Evolutionary conservation across 306 rosid species (phyloP), one percentile per base, ranked within the genome.

Genomic region (Gillenia trifoliata): DNA sequence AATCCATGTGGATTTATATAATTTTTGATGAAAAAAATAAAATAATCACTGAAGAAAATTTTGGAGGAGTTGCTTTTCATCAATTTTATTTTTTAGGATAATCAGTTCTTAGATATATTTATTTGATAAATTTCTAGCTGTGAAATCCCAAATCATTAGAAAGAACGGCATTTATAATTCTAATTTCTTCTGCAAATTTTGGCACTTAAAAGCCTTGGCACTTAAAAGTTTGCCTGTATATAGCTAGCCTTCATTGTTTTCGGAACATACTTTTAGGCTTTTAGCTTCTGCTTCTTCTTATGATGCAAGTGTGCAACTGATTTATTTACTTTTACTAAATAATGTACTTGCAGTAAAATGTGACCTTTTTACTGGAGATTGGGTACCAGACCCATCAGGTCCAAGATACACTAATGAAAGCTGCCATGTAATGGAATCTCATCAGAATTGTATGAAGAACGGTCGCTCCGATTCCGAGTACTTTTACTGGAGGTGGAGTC

Each of bases 401-500:
- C 94, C 92, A 69, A 75, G 66, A 52, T 88, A 93, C 83, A 91
- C 88, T 0, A 91, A 91, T 38, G 89, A 86, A 75, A 91, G 89
- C 74, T 93, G 97, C 83, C 85, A 19, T 68, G 77, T 75, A 80
- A 76, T 91, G 40, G 92, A 89, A 78, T 68, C 73, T 83, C 97
- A 87, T 79, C 97, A 93, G 75, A 87, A 93, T 66, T 93, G 97
- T 68, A 84, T 91, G 83, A 87, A 70, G 3, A 93, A 91, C 67
- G 98, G 96, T 55, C 92, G 97, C 9, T 89, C 94, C 3, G 97
- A 93, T 80, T 81, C 85, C 0, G 92, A 74, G 3, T 91, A 83
- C 80, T 85, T 91, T 30, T 71, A 89, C 71, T 93, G 97, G 98
- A 83, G 87, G 71, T 91, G 98, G 98, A 82, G 19, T 0, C 98